Evolutionary conservation across 2,329 filamentous ascomycete genomes (phyloP).

Genomic region (Ceratocystiopsis sp.): DNA sequence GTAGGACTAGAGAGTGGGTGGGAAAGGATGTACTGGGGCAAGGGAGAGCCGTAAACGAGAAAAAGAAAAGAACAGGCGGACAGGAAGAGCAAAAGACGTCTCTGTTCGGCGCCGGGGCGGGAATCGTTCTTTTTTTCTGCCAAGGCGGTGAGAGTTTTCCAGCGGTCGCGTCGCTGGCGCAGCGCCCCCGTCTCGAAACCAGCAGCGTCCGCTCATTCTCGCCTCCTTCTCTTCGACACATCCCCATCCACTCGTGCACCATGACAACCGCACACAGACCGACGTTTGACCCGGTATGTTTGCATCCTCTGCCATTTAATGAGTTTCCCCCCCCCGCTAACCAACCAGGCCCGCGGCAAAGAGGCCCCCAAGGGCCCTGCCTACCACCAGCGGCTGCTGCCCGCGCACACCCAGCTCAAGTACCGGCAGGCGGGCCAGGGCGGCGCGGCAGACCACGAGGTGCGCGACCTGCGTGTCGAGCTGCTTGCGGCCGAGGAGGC

Average conservation of each 20-base stretch:
- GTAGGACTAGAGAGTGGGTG: too few species aligned
- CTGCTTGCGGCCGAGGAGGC: conserved; percentile 75
- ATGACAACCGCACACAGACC: conserved; percentile 65
- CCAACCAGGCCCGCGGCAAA: conserved; percentile 64
- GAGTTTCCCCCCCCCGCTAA: background rate
- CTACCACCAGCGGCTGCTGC: conserved; percentile 90
- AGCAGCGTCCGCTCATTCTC: background rate
- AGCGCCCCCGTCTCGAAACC: background rate
- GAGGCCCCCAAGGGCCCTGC: conserved; percentile 84
- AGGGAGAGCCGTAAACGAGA: background rate
- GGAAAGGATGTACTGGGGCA: too few species aligned
- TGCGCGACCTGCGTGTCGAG: conserved; percentile 65
- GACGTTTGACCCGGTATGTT: conserved; percentile 78
- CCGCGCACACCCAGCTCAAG: conserved; percentile 87
- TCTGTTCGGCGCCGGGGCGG: too few species aligned
- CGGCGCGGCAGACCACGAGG: conserved; percentile 50
- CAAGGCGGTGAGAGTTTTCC: conserved; percentile 11
- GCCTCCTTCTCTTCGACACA: background rate
- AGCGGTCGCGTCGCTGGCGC: background rate
- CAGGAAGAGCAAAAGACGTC: background rate
- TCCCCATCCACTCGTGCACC: conserved; percentile 7
- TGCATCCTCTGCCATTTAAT: background rate
- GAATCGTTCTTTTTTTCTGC: conserved; percentile 7
- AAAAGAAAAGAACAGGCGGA: background rate
- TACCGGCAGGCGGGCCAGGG: conserved; percentile 78